Evolutionary conservation across 2,329 filamentous ascomycete species (phyloP).

Genomic region (Alternaria ethzedia): DNA sequence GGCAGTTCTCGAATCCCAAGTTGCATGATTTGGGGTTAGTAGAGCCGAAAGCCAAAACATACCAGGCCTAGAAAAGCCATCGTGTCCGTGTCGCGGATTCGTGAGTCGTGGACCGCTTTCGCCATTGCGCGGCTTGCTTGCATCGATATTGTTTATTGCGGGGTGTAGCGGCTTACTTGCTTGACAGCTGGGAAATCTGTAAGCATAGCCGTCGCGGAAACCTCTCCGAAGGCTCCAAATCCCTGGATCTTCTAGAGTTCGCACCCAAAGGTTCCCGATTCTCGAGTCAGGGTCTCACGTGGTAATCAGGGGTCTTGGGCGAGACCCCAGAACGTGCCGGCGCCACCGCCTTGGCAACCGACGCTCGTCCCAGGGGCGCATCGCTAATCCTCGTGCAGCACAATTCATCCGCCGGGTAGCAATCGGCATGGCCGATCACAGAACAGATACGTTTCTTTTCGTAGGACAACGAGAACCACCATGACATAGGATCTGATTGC

Average conservation of each 20-base stretch:
- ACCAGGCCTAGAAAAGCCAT: conserved; percentile 25
- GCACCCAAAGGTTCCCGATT: neutral
- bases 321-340: conserved; percentile 6
- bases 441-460: neutral
- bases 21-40: conserved; percentile 14
- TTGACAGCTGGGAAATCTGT: neutral
- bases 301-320: conserved; percentile 7
- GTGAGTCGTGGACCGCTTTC: conserved; percentile 1
- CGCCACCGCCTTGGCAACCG: conserved; percentile 15
- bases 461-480: neutral
- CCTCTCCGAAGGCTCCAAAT: neutral
- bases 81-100: conserved; percentile 14
- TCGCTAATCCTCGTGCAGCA: conserved; percentile 9
- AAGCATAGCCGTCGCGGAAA: conserved; percentile 1
- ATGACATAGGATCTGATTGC: neutral
- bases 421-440: neutral
- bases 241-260: neutral
- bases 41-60: conserved; percentile 14
- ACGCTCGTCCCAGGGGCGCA: conserved; percentile 23
- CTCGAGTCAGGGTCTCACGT: conserved; percentile 24
- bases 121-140: neutral
- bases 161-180: neutral
- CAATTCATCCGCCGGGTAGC: neutral
- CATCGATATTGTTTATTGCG: neutral
- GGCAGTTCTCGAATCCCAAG: conserved; percentile 26